Evolutionary conservation across 1,284 basidiomycete species (phyloP), one percentile per base, ranked within the genome.

Genomic region (Ustilago bromivora): DNA sequence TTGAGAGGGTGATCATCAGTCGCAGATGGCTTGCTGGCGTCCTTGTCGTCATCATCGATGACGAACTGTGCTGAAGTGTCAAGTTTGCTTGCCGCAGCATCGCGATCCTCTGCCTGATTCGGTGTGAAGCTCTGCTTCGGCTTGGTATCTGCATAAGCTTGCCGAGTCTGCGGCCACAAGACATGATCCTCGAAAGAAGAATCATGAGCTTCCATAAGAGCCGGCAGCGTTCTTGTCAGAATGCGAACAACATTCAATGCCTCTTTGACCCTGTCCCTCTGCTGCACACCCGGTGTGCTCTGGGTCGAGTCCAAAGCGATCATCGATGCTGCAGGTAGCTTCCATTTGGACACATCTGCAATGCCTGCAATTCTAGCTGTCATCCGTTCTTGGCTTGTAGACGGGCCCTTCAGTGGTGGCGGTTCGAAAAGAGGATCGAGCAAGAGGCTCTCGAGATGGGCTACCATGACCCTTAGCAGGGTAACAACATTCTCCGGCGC

Each of bases 171-270:
- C 3, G 63, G 65, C 81, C 81, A 82, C 3, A 83, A 61, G 17
- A 79, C 68, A 1, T 75, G 40, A 1, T 61, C 41, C 61, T 83
- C 80, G 23, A 80, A 75, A 1, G 49, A 34, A 3, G 57, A 31
- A 36, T 74, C 64, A 3, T 69, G 52, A 34, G 56, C 46, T 49
- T 78, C 75, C 71, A 78, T 58, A 10, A 85, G 57, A 5, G 82
- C 72, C 1, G 84, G 84, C 19, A 85, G 35, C 1, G 82, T 65
- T 9, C 84, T 70, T 7, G 82, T 79, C 7, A 85, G 70, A 28
- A 85, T 78, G 5, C 84, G 61, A 52, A 77, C 57, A 62, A 82
- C 83, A 49, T 85, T 85, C 36, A 85, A 72, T 6, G 76, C 82
- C 61, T 85, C 83, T 46, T 66, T 79, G 1, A 60, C 53, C 3